Evolutionary conservation across 257 asterid species (phyloP).

Genomic region (Gardenia jasminoides): DNA sequence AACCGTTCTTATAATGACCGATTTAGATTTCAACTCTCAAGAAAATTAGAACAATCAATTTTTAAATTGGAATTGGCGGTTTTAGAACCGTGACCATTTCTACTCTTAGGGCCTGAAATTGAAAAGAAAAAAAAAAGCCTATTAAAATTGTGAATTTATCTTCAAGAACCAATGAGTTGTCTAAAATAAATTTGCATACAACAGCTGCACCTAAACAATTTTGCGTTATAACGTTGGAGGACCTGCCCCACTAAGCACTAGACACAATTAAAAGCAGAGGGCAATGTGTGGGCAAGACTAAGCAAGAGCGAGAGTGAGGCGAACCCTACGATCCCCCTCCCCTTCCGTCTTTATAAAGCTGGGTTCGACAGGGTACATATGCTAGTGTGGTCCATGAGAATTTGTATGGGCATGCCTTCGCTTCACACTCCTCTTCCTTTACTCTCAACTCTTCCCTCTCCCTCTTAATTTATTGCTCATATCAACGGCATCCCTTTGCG

Average conservation of each 20-base stretch:
- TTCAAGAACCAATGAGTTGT: too few species aligned
- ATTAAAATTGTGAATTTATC: too few species aligned
- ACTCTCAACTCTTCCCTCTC: neutral
- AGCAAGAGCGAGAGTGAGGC: conserved; percentile 25
- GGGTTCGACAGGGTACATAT: conserved; percentile 15
- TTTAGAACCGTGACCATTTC: too few species aligned
- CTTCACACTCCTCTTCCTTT: neutral
- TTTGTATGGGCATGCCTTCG: conserved; percentile 28
- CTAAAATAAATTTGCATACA: too few species aligned
- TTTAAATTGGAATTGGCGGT: too few species aligned
- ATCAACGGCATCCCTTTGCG: neutral
- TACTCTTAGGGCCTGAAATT: too few species aligned
- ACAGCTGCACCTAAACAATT: too few species aligned
- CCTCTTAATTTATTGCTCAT: too few species aligned
- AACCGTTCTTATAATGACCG: too few species aligned
- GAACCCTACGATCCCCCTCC: conserved; percentile 42
- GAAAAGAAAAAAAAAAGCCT: too few species aligned
- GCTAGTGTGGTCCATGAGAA: conserved; percentile 53
- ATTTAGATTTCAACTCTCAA: too few species aligned
- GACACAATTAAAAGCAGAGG: conserved; percentile 34
- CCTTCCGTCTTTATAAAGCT: conserved; percentile 37
- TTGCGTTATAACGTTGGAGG: neutral
- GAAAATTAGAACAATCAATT: too few species aligned
- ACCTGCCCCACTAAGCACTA: conserved; percentile 52
- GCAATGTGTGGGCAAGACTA: conserved; percentile 38